These are phyloP conservation scores for Ophiostoma angusticollis DNA, from an alignment of 2,329 filamentous ascomycete genomes.

Conservation along the genomic window DNA sequence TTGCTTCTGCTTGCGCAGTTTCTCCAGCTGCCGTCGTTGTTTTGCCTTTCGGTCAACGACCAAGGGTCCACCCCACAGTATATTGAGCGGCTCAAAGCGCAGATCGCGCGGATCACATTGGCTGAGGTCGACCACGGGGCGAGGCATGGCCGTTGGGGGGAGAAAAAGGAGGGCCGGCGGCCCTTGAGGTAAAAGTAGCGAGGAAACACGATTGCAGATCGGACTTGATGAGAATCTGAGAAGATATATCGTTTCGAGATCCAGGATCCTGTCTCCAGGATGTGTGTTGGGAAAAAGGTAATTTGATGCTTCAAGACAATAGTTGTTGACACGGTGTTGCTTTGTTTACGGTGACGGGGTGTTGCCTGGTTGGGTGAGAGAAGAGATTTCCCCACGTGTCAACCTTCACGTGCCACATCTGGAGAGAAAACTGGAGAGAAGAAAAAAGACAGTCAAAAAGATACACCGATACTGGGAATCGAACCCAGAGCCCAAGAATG, in stretches of 20 bases:
- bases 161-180: not conserved
- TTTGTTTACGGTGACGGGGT: not conserved
- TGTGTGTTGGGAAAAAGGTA: not conserved
- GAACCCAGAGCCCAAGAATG: constrained; percentile 17
- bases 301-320: not conserved
- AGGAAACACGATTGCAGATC: not conserved
- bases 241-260: too few species aligned
- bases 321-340: not conserved
- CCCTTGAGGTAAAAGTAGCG: too few species aligned
- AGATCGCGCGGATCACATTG: constrained; percentile 5
- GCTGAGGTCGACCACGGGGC: constrained; percentile 1
- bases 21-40: constrained; percentile 2
- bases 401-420: too few species aligned
- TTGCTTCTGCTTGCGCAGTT: not conserved
- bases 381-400: too few species aligned
- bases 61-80: constrained; percentile 9
- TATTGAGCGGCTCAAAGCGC: constrained; percentile 9
- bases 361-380: not conserved
- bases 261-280: not conserved
- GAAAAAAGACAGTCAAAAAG: not conserved
- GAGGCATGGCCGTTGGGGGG: constrained; percentile 1
- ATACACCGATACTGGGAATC: constrained; percentile 16
- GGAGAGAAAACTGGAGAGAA: not conserved
- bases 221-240: not conserved
- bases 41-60: constrained; percentile 6